A percentile compares a stretch with the other conserved stretches of the same genome.
phyloP scores from a whole-genome alignment of 2,329 filamentous ascomycete genomes.

The Huntiella bhutanensis region DNA sequence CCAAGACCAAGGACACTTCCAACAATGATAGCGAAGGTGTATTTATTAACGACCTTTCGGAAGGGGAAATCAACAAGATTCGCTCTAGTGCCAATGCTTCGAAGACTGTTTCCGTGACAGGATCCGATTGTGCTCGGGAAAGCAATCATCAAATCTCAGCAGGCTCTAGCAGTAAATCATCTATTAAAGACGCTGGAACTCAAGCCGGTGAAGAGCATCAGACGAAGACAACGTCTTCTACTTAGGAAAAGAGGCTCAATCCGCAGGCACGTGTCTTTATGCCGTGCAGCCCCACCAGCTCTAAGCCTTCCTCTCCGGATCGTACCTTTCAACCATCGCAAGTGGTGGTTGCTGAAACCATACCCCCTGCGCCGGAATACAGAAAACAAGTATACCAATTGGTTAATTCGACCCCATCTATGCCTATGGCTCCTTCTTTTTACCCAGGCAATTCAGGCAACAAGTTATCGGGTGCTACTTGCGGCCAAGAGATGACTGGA shows the following conservation, averaged over 20 bases:
- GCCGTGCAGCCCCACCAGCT: constrained; percentile 17
- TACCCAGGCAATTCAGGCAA: too few relatives aligned
- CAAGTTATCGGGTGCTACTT: too few relatives aligned
- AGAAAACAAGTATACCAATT: too few relatives aligned
- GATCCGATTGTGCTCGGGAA: neutral
- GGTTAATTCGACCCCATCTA: too few relatives aligned
- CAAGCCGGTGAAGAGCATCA: neutral
- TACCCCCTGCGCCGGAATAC: too few relatives aligned
- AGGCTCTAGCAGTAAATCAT: neutral
- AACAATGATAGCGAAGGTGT: constrained; percentile 14
- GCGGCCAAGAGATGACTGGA: too few relatives aligned
- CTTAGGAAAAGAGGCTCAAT: constrained; percentile 34
- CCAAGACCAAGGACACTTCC: constrained; percentile 20
- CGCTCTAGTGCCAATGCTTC: constrained; percentile 15
- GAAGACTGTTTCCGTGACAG: neutral
- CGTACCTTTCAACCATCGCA: neutral
- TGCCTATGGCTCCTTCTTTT: too few relatives aligned
- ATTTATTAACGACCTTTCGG: constrained; percentile 21
- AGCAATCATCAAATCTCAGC: neutral
- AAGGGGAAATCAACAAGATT: constrained; percentile 20
- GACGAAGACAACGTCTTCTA: constrained; percentile 4
- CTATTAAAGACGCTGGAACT: neutral
- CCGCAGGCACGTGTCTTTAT: constrained; percentile 37
- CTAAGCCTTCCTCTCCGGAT: neutral
- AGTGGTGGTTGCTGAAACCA: neutral